Base-by-base conservation (phyloP, 2,329 filamentous ascomycete species). In the Kalaharituber pfeilii region DNA sequence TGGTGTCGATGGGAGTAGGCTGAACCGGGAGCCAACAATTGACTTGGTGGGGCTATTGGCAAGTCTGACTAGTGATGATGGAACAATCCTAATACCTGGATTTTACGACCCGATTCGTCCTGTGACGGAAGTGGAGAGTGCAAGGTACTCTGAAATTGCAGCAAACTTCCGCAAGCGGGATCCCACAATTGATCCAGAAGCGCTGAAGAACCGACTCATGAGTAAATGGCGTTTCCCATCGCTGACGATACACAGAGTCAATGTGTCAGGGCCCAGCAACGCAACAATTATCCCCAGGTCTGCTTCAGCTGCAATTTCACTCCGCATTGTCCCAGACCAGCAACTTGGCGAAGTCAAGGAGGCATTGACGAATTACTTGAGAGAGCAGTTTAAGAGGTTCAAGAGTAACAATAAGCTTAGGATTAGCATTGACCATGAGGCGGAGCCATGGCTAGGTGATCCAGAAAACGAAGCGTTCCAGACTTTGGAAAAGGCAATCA, bases 361-460 rank as follows among this genome's bases (percentile, higher is more conserved):
- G 15, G 73, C 76, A 0, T 72, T 98, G 4, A 78, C 74, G 0
- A 66, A 71, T 1, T 93, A 83, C 64, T 72, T 95, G 0, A 69
- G 79, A 49, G 71, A 75, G 11, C 77, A 87, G 60, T 98, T 95
- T 64, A 73, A 72, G 1, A 69, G 75, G 15, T 78, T 96, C 1
- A 80, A 81, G 27, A 89, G 86, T 1, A 81, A 84, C 57, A 98
- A 98, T 64, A 76, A 74, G 5, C 73, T 98, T 30, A 82, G 75
- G 1, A 78, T 98, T 36, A 81, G 80, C 27, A 88, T 98, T 60
- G 87, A 94, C 60, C 91, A 95, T 65, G 82, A 85, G 68, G 89
- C 91, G 0, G 91, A 98, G 65, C 87, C 91, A 0, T 98, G 91
- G 91, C 78, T 98, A 0, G 89, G 91, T 13, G 86, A 95, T 63